phyloP scores from a whole-genome alignment of 371 early-diverging fungal species.

The Mortierella sp. region DNA sequence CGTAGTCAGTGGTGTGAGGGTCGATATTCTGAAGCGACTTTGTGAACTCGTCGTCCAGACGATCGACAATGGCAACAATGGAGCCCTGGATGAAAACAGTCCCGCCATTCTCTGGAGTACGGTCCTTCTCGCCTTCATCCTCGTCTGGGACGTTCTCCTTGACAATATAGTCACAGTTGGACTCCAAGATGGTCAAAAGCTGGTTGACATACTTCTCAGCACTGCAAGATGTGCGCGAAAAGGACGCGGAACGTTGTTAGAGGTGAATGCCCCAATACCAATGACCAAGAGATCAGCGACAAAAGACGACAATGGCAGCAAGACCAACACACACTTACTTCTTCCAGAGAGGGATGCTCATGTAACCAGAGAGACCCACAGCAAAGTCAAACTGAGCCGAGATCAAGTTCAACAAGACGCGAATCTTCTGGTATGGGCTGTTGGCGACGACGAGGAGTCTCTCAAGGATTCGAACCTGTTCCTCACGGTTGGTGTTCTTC shows the following conservation, averaged over 20 bases:
- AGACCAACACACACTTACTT: slow-evolving; percentile 30
- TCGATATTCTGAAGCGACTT: slow-evolving; percentile 95
- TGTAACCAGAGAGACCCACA: slow-evolving; percentile 70
- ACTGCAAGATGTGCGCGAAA: no score
- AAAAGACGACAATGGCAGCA: neutral
- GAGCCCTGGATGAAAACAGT: slow-evolving; percentile 82
- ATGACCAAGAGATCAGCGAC: neutral
- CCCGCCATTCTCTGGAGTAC: slow-evolving; percentile 62
- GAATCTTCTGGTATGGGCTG: slow-evolving; percentile 85
- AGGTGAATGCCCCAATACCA: no score
- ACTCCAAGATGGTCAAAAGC: slow-evolving; percentile 81
- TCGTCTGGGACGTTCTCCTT: slow-evolving; percentile 74
- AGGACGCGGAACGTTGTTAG: no score
- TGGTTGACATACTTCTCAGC: slow-evolving; percentile 77
- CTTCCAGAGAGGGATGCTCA: slow-evolving; percentile 87
- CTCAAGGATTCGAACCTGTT: slow-evolving; percentile 77
- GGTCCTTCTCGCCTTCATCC: slow-evolving; percentile 77
- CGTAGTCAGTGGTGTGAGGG: slow-evolving; percentile 96
- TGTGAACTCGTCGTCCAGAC: slow-evolving; percentile 97
- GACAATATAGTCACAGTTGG: slow-evolving; percentile 67
- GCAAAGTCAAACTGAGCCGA: slow-evolving; percentile 93
- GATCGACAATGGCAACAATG: slow-evolving; percentile 89
- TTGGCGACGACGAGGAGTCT: slow-evolving; percentile 72
- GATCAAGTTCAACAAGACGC: slow-evolving; percentile 88
- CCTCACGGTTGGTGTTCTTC: slow-evolving; percentile 90